These are phyloP conservation scores for Limonium bicolor DNA, from an alignment of 148 eudicot genomes.

Conservation along the genomic window DNA sequence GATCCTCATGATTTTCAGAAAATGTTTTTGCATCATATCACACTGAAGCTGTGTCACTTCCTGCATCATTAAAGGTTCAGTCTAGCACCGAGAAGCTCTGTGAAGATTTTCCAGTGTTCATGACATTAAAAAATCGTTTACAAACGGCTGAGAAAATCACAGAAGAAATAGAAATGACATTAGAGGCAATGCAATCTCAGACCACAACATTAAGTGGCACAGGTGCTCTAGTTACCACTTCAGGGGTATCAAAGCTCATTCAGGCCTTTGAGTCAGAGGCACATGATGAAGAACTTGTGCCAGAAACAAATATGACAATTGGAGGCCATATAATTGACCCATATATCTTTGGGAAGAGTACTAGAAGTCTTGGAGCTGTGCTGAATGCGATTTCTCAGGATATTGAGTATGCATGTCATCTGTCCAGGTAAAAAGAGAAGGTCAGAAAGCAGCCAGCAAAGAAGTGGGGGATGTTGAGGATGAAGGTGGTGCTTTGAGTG, in stretches of 20 bases:
- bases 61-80: too few relatives aligned
- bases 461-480: constrained; percentile 32
- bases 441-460: constrained; percentile 17
- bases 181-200: constrained; percentile 46
- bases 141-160: constrained; percentile 34
- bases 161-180: constrained; percentile 41
- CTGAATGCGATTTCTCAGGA: constrained; percentile 29
- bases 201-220: constrained; percentile 27
- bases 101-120: constrained; percentile 21
- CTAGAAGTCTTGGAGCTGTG: constrained; percentile 24
- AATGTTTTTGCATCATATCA: too few relatives aligned
- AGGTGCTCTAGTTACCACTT: constrained; percentile 22
- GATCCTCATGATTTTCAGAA: constrained; percentile 9
- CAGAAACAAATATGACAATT: constrained; percentile 16
- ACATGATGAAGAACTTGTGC: constrained; percentile 29
- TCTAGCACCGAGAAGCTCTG: too few relatives aligned
- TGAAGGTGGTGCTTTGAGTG: constrained; percentile 31
- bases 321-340: constrained; percentile 34
- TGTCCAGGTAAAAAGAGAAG: constrained; percentile 23
- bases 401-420: constrained; percentile 30
- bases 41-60: constrained; percentile 2
- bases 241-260: constrained; percentile 68
- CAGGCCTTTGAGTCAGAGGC: constrained; percentile 80
- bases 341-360: constrained; percentile 22
- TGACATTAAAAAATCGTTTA: constrained; percentile 29